A percentile compares a stretch with the other conserved stretches of the same genome.
These are phyloP conservation scores for Polyrhizophydium stewartii DNA, from an alignment of 371 early-diverging fungal genomes.

Conservation along the genomic window DNA sequence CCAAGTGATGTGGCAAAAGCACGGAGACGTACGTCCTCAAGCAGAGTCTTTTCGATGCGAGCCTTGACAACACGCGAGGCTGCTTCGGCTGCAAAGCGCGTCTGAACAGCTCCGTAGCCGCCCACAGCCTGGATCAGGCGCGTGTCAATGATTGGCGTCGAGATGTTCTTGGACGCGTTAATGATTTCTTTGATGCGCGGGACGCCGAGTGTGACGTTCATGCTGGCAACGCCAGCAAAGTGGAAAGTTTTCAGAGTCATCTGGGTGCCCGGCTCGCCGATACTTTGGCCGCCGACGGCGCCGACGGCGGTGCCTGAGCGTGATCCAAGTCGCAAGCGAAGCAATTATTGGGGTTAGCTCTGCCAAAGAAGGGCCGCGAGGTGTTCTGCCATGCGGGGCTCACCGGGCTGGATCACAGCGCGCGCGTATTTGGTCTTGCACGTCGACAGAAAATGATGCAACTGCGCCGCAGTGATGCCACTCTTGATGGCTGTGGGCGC, in stretches of 20 bases:
- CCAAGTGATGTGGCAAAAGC: neutral
- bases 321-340: neutral
- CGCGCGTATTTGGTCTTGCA: slow-evolving; percentile 80
- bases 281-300: slow-evolving; percentile 96
- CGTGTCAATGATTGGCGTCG: slow-evolving; percentile 93
- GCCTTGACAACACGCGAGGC: slow-evolving; percentile 95
- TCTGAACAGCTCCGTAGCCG: slow-evolving; percentile 20
- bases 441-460: slow-evolving; percentile 68
- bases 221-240: slow-evolving; percentile 99
- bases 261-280: slow-evolving; percentile 99
- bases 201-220: slow-evolving; percentile 99
- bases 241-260: slow-evolving; percentile 99
- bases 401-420: slow-evolving; percentile 91
- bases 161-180: slow-evolving; percentile 79
- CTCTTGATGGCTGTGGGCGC: slow-evolving; percentile 4
- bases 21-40: slow-evolving; percentile 62
- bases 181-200: slow-evolving; percentile 92
- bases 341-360: neutral
- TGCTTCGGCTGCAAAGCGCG: slow-evolving; percentile 39
- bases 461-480: slow-evolving; percentile 65
- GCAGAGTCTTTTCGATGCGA: slow-evolving; percentile 81
- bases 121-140: slow-evolving; percentile 55
- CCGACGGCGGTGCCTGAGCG: slow-evolving; percentile 83
- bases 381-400: neutral
- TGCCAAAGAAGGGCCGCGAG: neutral